Percentiles rank a stretch among this genome's conserved stretches.
These are phyloP conservation scores for Puccinia horiana DNA, from an alignment of 1,284 basidiomycete genomes.

Conservation along the genomic window DNA sequence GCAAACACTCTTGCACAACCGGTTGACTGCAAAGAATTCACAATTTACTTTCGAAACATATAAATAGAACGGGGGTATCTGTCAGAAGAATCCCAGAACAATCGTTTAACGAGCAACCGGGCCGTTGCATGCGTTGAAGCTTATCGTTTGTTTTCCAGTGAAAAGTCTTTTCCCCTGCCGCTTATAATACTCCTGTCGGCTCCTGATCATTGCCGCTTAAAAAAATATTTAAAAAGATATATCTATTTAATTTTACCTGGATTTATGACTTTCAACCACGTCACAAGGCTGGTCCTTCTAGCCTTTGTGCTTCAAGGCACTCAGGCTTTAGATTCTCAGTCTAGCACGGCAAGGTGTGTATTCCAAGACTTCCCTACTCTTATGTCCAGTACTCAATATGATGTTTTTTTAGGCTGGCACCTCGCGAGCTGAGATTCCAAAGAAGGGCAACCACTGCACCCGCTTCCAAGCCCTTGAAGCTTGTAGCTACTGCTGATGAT, in stretches of 20 bases:
- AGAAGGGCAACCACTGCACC: neutral
- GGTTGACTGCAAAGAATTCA: neutral
- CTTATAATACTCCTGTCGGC: too few species aligned
- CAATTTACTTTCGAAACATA: neutral
- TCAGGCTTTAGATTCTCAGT: conserved; percentile 5
- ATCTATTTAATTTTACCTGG: too few species aligned
- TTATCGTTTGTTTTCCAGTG: too few species aligned
- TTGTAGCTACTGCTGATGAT: neutral
- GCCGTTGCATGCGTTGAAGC: neutral
- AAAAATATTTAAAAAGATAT: too few species aligned
- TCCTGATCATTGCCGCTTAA: neutral
- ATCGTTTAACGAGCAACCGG: neutral
- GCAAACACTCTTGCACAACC: neutral
- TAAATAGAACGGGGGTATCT: neutral
- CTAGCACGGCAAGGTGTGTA: neutral
- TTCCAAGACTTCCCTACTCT: neutral
- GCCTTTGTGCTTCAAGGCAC: neutral
- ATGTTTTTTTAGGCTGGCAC: neutral
- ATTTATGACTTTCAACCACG: neutral
- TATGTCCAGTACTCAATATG: neutral
- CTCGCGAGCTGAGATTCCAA: neutral
- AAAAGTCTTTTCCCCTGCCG: too few species aligned
- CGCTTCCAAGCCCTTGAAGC: neutral
- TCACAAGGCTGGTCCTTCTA: conserved; percentile 7
- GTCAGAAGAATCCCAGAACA: neutral